phyloP scores from a whole-genome alignment of 176 grass and related monocot genomes.

The Eragrostis nindensis region DNA sequence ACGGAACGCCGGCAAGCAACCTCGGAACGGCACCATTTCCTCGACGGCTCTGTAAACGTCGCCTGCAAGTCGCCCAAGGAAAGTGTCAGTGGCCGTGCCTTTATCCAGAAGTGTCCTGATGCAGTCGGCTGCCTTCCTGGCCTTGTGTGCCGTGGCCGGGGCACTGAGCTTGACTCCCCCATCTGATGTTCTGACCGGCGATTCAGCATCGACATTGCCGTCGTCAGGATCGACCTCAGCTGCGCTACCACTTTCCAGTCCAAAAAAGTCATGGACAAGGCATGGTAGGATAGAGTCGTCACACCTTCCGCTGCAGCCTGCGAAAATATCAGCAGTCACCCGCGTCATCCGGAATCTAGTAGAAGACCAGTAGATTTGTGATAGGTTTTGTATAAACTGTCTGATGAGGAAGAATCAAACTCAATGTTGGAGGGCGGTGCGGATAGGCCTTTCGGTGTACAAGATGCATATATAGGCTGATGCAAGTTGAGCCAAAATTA shows the following conservation, averaged over 20 bases:
- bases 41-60: background rate
- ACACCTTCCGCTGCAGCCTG: background rate
- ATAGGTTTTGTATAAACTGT: background rate
- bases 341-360: background rate
- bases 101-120: background rate
- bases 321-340: background rate
- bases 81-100: background rate
- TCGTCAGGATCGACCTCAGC: background rate
- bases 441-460: background rate
- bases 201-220: background rate
- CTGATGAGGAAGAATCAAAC: background rate
- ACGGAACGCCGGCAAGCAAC: background rate
- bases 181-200: background rate
- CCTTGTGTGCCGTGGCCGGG: background rate
- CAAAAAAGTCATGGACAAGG: background rate
- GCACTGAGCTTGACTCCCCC: background rate
- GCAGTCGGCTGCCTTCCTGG: background rate
- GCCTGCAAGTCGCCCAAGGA: constrained; percentile 5
- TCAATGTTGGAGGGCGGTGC: background rate
- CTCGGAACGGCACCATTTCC: background rate
- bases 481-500: background rate
- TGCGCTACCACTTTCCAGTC: too few species aligned
- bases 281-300: background rate
- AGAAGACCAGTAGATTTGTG: background rate
- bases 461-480: background rate